phyloP scores from a whole-genome alignment of 768 basidiomycete species.

The Tulasnella calospora region DNA sequence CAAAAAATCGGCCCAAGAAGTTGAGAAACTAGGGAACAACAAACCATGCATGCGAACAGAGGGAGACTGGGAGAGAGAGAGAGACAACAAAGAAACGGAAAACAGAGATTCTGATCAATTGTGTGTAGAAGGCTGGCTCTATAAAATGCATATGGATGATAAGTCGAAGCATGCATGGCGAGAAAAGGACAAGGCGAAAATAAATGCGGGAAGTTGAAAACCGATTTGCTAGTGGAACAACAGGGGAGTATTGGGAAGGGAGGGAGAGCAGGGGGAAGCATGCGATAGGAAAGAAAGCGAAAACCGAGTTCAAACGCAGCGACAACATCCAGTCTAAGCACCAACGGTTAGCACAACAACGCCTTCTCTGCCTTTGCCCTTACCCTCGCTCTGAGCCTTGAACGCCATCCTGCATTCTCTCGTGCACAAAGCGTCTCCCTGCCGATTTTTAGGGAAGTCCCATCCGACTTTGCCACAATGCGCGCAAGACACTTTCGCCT shows the following conservation, averaged over 20 bases:
- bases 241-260: not conserved
- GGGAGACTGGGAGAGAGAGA: not conserved
- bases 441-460: constrained; percentile 20
- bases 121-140: not conserved
- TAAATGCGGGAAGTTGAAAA: not conserved
- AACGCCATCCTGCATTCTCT: constrained; percentile 22
- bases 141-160: not conserved
- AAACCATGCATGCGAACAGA: not conserved
- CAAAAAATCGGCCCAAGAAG: not conserved
- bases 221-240: not conserved
- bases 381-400: not conserved
- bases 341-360: not conserved
- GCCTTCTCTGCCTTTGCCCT: not conserved
- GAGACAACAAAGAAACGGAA: not conserved
- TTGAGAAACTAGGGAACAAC: not conserved
- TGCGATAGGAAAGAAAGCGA: not conserved
- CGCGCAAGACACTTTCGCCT: constrained; percentile 13
- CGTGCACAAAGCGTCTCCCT: constrained; percentile 12
- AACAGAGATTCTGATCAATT: not conserved
- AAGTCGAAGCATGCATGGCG: not conserved
- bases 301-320: not conserved
- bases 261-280: not conserved
- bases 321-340: not conserved
- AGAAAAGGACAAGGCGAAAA: not conserved
- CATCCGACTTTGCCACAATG: constrained; percentile 12